Evolutionary conservation across 2,329 filamentous ascomycete species (phyloP), one percentile per base, ranked within the genome.

Genomic region (Diaporthe sp.): DNA sequence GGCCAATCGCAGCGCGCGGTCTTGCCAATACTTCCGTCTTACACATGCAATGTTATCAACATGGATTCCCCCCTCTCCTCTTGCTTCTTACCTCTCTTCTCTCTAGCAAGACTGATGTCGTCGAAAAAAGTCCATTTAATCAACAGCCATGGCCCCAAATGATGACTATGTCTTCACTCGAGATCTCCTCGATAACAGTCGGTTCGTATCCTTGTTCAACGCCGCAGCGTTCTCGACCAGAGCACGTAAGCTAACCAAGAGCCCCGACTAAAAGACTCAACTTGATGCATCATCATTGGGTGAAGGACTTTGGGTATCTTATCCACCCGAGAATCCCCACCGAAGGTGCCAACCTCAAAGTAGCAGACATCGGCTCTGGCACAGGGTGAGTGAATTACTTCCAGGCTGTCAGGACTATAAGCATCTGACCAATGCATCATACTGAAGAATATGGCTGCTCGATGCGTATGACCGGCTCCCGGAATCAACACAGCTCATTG

Each of bases 151-250:
- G 57, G 31, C 57, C 10, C 6, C 57, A 22, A 39, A 59, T 22
- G 57, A 59, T 13, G 57, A 59, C 34, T 59, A 59, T 9, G 57
- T 59, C 8, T 59, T 59, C 22, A 59, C 57, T 37, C 57, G 57
- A 59, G 57, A 59, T 37, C 57, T 59, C 25, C 57, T 59, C 34
- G 57, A 59, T 25, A 59, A 59, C 34, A 59, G 57, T 7, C 57
- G 57, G 57, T 59, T 37, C 31, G 57, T 59, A n/a, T 9, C 39
- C 2, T 15, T n/a, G 13, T 25, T 22, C n/a, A 39, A 25, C 19
- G 34, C 5, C 4, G 9, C 22, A 28, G 8, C 17, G 25, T 19
- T 31, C 25, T 28, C 13, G 15, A 55, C 1, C 6, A 31, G 25
- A 8, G 10, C 3, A 19, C 4, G 2, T 19, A 3, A 44, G 2